Evolutionary conservation across 2,329 filamentous ascomycete species (phyloP), one percentile per base, ranked within the genome.

Genomic region (Epichloe scottii): DNA sequence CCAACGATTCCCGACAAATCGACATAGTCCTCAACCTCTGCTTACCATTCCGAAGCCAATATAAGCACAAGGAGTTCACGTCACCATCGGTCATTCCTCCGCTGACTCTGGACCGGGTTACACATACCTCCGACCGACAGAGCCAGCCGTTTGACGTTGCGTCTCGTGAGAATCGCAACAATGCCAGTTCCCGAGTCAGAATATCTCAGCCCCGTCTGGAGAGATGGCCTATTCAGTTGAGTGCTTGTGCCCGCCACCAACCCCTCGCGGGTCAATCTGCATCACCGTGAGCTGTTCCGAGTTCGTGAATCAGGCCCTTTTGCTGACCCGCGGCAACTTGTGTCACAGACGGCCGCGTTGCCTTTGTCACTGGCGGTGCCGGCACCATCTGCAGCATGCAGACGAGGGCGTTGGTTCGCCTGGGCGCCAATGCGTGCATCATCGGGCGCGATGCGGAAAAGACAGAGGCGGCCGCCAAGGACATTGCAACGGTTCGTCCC

Each of bases 301-400:
- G 30, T 30, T 30, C 30, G 30, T 30, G 30, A 30, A 30, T 30
- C 30, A 10, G 30, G 30, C 23, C 12, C 5, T 23, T n/a, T 39
- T 46, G 38, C 48, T 53, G 21, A 47, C 51, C 30, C 3, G 40
- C 12, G 39, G 41, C n/a, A 38, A 30, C 8, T n/a, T 33, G 17
- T 48, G 15, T 14, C 40, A 41, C 60, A 94, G 88, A 84, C 56
- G 82, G 84, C 64, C 91, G 93, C 62, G 90, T 97, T 43, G 80
- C 91, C 58, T 95, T 97, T 69, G 94, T 94, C 62, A 98, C 93
- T 3, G 93, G 93, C 53, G 93, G 93, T 49, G 89, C 89, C 5
- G 91, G 93, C 51, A 85, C 86, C 26, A 97, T 98, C 63, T 96
- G 93, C 73, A 93, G 86, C 60, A 89, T 87, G 51, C 93, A 97